Evolutionary conservation across 2,329 filamentous ascomycete species (phyloP).

Genomic region (Cryphonectria japonica): DNA sequence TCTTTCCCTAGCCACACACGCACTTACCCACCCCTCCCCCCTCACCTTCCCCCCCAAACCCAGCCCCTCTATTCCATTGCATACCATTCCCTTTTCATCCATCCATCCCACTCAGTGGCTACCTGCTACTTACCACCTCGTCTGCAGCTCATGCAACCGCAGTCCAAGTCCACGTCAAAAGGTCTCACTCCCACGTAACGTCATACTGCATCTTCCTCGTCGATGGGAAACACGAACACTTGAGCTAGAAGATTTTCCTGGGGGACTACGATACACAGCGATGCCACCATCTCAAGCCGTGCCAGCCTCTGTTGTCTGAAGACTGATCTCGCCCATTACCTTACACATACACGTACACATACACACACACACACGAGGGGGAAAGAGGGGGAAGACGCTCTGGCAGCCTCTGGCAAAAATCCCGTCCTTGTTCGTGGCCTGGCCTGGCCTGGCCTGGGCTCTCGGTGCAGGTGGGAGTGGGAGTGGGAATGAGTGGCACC

Average conservation of each 20-base stretch:
- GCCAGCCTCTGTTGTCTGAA: not conserved
- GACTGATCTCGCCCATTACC: too few relatives aligned
- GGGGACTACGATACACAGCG: not conserved
- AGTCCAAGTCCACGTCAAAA: slow-evolving; percentile 28
- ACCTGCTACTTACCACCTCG: not conserved
- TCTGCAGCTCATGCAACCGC: slow-evolving; percentile 15
- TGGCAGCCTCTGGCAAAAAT: not conserved
- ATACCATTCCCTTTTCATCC: not conserved
- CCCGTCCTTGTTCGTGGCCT: not conserved
- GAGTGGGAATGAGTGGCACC: slow-evolving; percentile 2
- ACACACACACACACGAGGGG: not conserved
- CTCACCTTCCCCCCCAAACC: slow-evolving; percentile 3
- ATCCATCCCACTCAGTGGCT: not conserved
- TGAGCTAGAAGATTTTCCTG: not conserved
- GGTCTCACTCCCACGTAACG: slow-evolving; percentile 14
- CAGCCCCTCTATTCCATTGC: slow-evolving; percentile 12
- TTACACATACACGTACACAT: not conserved
- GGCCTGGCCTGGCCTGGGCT: not conserved
- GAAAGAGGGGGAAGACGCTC: not conserved
- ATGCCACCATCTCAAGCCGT: not conserved
- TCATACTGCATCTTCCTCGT: slow-evolving; percentile 25
- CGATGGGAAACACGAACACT: not conserved
- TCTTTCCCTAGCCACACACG: not conserved
- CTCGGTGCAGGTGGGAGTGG: slow-evolving; percentile 6
- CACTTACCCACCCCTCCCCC: not conserved